These are phyloP conservation scores for Boletales sp. DNA, from an alignment of 768 basidiomycete genomes.

Conservation along the genomic window DNA sequence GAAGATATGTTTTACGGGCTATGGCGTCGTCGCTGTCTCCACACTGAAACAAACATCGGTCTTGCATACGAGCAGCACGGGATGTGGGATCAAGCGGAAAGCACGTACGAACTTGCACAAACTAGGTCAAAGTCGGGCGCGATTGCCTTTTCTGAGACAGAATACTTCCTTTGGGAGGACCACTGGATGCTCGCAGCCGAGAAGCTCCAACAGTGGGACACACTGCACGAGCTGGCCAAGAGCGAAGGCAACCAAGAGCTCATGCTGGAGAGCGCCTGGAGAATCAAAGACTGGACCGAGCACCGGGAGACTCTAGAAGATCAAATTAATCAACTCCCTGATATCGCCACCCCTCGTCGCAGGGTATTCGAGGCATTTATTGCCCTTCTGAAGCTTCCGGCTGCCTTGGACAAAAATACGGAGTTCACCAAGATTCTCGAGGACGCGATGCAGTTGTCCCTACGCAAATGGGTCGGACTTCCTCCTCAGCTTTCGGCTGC, in stretches of 20 bases:
- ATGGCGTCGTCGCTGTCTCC: conserved; percentile 88
- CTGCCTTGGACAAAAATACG: conserved; percentile 73
- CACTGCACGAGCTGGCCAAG: conserved; percentile 85
- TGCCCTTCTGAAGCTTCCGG: conserved; percentile 81
- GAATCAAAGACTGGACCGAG: conserved; percentile 88
- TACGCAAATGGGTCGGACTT: conserved; percentile 93
- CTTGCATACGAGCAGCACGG: conserved; percentile 94
- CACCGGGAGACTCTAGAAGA: conserved; percentile 75
- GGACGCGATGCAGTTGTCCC: conserved; percentile 93
- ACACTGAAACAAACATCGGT: conserved; percentile 83
- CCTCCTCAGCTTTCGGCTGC: conserved; percentile 86
- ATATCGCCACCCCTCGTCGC: conserved; percentile 90
- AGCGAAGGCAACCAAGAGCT: conserved; percentile 90
- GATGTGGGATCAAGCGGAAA: conserved; percentile 92
- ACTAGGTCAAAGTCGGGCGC: conserved; percentile 74
- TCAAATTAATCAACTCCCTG: conserved; percentile 74
- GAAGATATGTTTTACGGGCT: conserved; percentile 97
- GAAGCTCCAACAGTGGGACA: conserved; percentile 98
- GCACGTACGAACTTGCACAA: conserved; percentile 87
- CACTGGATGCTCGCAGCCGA: conserved; percentile 96
- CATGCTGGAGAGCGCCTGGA: conserved; percentile 93
- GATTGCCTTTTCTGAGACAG: conserved; percentile 89
- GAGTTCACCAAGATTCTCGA: conserved; percentile 89
- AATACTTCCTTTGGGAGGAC: conserved; percentile 98
- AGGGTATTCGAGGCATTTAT: conserved; percentile 97